Evolutionary conservation across 768 basidiomycete genomes (phyloP).

Genomic region (Mycena rosella): DNA sequence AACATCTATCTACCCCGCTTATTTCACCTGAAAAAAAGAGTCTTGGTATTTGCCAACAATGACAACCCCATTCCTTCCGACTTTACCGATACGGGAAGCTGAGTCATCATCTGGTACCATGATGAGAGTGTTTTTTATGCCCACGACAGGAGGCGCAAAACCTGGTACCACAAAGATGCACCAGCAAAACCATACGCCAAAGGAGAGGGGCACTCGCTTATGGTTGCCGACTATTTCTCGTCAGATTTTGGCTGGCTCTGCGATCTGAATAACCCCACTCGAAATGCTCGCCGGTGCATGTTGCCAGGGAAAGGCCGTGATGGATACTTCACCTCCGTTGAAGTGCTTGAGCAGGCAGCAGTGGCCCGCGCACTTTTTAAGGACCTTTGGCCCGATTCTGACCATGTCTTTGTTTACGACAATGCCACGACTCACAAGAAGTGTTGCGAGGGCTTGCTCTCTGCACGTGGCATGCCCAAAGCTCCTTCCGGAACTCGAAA

Average conservation of each 20-base stretch:
- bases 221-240: constrained; percentile 46
- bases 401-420: constrained; percentile 22
- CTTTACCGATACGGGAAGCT: constrained; percentile 14
- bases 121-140: no score
- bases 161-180: constrained; percentile 37
- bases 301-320: constrained; percentile 38
- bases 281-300: constrained; percentile 26
- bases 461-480: constrained; percentile 37
- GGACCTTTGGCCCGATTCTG: constrained; percentile 21
- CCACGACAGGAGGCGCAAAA: constrained; percentile 30
- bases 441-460: constrained; percentile 40
- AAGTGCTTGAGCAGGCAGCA: constrained; percentile 26
- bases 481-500: not conserved
- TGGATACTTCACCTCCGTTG: constrained; percentile 40
- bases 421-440: constrained; percentile 43
- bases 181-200: constrained; percentile 39
- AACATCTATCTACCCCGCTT: constrained; percentile 36
- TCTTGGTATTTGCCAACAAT: constrained; percentile 18
- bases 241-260: constrained; percentile 39
- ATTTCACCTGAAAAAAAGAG: constrained; percentile 3
- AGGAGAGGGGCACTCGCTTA: constrained; percentile 43
- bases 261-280: constrained; percentile 19
- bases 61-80: not conserved
- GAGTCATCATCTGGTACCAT: constrained; percentile 39
- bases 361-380: constrained; percentile 39